Conservation (phyloP, 257 asterid species). For the Jacaranda mimosifolia region DNA sequence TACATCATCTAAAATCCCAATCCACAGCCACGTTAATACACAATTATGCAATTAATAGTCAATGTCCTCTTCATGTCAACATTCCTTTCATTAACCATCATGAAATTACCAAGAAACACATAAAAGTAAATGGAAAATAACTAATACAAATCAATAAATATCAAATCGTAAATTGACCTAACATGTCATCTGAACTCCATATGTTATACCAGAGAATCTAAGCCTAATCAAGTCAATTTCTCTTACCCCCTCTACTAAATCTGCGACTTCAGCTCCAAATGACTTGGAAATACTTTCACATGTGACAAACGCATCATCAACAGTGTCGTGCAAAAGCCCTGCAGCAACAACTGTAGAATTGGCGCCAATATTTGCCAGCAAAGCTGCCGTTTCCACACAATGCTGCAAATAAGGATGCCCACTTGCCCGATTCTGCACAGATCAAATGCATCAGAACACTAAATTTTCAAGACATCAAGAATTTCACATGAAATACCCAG, state of each 20-base stretch:
- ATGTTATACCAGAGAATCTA: neutral
- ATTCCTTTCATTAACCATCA: slow-evolving; percentile 5
- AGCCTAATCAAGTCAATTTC: neutral
- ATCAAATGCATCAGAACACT: slow-evolving; percentile 22
- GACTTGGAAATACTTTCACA: slow-evolving; percentile 61
- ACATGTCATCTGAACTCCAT: neutral
- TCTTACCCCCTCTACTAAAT: slow-evolving; percentile 94
- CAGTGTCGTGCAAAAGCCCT: slow-evolving; percentile 91
- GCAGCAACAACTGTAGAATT: slow-evolving; percentile 93
- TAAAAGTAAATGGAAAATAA: neutral
- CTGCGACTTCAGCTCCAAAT: slow-evolving; percentile 84
- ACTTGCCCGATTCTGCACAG: slow-evolving; percentile 80
- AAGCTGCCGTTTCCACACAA: slow-evolving; percentile 88
- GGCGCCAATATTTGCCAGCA: slow-evolving; percentile 84
- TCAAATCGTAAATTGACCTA: too few relatives aligned
- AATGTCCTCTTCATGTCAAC: neutral
- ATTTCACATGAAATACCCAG: neutral
- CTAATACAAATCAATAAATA: neutral
- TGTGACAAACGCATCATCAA: slow-evolving; percentile 81
- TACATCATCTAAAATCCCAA: neutral
- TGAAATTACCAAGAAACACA: neutral
- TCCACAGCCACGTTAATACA: neutral
- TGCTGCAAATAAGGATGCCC: slow-evolving; percentile 97
- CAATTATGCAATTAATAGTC: neutral
- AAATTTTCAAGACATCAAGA: neutral